phyloP scores from a whole-genome alignment of 805 yeast species.

The Suhomyces vadensis region DNA sequence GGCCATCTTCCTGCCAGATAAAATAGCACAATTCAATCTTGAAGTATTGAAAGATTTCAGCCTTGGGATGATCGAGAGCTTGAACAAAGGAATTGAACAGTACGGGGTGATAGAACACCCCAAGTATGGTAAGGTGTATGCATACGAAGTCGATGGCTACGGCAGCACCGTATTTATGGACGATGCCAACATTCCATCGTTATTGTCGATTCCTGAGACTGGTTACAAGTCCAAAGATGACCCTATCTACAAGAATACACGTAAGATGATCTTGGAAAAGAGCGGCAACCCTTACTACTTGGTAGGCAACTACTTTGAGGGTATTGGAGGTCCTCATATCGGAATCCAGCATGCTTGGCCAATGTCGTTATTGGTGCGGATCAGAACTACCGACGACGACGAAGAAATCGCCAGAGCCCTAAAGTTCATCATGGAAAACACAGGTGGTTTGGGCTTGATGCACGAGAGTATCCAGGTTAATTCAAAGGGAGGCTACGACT shows the following conservation, averaged over 20 bases:
- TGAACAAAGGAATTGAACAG: slow-evolving; percentile 57
- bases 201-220: slow-evolving; percentile 75
- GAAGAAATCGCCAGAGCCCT: slow-evolving; percentile 59
- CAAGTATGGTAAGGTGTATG: slow-evolving; percentile 72
- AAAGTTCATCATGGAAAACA: slow-evolving; percentile 53
- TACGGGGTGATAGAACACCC: slow-evolving; percentile 71
- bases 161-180: slow-evolving; percentile 78
- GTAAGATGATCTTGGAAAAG: slow-evolving; percentile 69
- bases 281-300: slow-evolving; percentile 78
- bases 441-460: slow-evolving; percentile 77
- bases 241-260: slow-evolving; percentile 70
- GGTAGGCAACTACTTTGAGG: slow-evolving; percentile 62
- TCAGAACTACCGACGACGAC: slow-evolving; percentile 73
- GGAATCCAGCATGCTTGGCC: slow-evolving; percentile 89
- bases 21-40: slow-evolving; percentile 11
- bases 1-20: slow-evolving; percentile 19
- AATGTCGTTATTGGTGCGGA: slow-evolving; percentile 73
- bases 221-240: slow-evolving; percentile 59
- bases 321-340: slow-evolving; percentile 90
- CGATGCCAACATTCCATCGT: slow-evolving; percentile 87
- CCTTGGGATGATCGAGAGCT: slow-evolving; percentile 37
- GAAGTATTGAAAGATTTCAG: slow-evolving; percentile 24
- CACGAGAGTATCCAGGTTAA: slow-evolving; percentile 80
- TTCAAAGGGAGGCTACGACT: slow-evolving; percentile 45
- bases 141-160: slow-evolving; percentile 87